Base-by-base conservation (phyloP, 371 early-diverging fungal species). In the Phascolomyces articulosus region DNA sequence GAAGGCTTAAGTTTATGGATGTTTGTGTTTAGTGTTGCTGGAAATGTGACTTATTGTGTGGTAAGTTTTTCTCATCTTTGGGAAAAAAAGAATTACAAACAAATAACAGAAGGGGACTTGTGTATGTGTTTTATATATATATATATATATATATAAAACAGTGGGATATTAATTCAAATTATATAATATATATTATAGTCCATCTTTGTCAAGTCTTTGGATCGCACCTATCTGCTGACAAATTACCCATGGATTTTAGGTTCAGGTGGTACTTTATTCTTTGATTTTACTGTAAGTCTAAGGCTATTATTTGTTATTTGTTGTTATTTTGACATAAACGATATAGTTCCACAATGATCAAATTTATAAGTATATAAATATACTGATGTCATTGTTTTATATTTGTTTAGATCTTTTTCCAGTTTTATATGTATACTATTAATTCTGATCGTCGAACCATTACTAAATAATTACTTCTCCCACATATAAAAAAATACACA, bases 11-110 rank as follows among this genome's bases (percentile, higher is more conserved):
- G 90, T 16, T 67, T 93, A 56, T 74, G 78, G 63, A 91, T 96
- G 91, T 95, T 96, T 72, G 62, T 88, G 26, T 90, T 91, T 75
- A 90, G 93, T 48, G 87, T 93, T n/a, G 64, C 90, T 20, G 95
- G 94, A 38, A 96, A 96, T 77, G 58, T 90, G 8, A 88, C 94
- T 4, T 95, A 75, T 59, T 80, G 79, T 48, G 40, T 79, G 65
- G 83, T 80, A 78, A 75, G 73, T 34, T 34, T 13, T 58, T 51
- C 13, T 47, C 16, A 1, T 21, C 11, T n/a, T 28, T 38, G 38
- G 15, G 49, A 44, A 21, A 41, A 56, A 48, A 21, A 59, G 15
- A 27, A 54, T 55, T 27, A 23, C 31, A 31, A 34, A 34, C 34
- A 34, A 34, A 34, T 11, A 34, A 2, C n/a, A n/a, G n/a, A n/a